Evolutionary conservation across 2,329 filamentous ascomycete genomes (phyloP).

Genomic region (Cyphellophora attinorum): DNA sequence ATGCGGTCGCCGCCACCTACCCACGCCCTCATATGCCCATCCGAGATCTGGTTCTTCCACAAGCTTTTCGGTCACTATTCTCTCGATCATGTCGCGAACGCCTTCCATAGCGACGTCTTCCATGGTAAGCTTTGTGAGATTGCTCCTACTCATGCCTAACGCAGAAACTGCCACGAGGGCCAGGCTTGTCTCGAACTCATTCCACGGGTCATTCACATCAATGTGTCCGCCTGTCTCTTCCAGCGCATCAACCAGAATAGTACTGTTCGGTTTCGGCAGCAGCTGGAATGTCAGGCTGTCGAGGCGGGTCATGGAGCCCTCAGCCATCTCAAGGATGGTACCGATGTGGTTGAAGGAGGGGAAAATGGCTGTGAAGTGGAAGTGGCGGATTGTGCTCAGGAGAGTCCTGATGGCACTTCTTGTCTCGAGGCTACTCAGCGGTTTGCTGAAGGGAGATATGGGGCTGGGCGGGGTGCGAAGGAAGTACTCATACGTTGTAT

Average conservation of each 20-base stretch:
- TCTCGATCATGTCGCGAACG: constrained; percentile 9
- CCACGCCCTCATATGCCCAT: neutral
- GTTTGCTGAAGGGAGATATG: constrained; percentile 29
- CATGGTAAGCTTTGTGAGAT: constrained; percentile 11
- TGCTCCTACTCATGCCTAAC: neutral
- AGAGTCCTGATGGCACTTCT: too few species aligned
- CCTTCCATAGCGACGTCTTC: constrained; percentile 15
- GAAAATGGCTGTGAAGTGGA: constrained; percentile 57
- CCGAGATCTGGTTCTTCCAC: neutral
- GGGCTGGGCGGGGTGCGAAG: constrained; percentile 54
- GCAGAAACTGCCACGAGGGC: constrained; percentile 29
- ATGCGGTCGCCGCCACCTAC: neutral
- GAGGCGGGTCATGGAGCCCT: constrained; percentile 38
- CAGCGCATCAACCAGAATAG: constrained; percentile 28
- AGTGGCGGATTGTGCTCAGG: constrained; percentile 33
- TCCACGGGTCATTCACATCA: constrained; percentile 39
- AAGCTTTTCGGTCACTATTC: constrained; percentile 3
- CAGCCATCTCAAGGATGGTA: constrained; percentile 32
- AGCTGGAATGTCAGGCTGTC: constrained; percentile 47
- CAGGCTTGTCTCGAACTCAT: constrained; percentile 45
- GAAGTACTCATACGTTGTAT: constrained; percentile 63
- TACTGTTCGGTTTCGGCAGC: constrained; percentile 28
- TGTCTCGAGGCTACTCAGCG: constrained; percentile 23
- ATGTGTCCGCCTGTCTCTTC: constrained; percentile 22
- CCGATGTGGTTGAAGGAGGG: constrained; percentile 55